Base-by-base conservation (phyloP, 345 rosid genomes). In the Excoecaria cochinchinensis region DNA sequence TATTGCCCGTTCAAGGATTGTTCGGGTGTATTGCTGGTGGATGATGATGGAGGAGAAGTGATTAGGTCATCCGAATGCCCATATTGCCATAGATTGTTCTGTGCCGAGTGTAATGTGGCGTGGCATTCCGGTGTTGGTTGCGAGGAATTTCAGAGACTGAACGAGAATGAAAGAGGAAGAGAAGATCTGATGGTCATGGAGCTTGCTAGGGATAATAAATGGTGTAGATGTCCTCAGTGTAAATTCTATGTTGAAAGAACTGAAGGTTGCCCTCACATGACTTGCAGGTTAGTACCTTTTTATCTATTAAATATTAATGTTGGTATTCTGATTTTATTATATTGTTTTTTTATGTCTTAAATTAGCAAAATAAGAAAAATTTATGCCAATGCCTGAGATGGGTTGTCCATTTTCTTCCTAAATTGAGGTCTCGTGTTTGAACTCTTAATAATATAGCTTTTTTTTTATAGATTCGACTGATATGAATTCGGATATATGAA, bases 1-100 rank as follows among this genome's bases (percentile, higher is more conserved):
- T 91, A 90, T 48, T 93, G 98, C 69, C 98, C 97, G 14, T 91
- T 82, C 76, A 89, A 80, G 85, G 90, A 91, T 68, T 91, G 97
- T 63, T 87, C 90, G 0, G 90, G 83, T 3, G 10, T 89, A 72
- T 25, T 91, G 87, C 58, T 93, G 72, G 65, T 74, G 4, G 82
- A 81, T 24, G 22, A 51, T 24, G 22, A 72, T 25, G 84, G 44
- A 16, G 78, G 60, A 51, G 73, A 70, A 24, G 70, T 60, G 6
- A 83, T 90, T 6, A 86, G 74, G 72, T 86, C 86, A 79, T 76
- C 89, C 9, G 81, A 77, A 11, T 77, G 80, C 19, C 80, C 76
- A 3, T 56, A 31, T 25, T 77, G 80, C 61, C 80, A 77, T n/a
- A 77, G 80, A 62, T 42, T 77, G 80, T 77, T 77, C 48, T 77